Evolutionary conservation across 257 asterid genomes (phyloP).

Genomic region (Solanum piurae): DNA sequence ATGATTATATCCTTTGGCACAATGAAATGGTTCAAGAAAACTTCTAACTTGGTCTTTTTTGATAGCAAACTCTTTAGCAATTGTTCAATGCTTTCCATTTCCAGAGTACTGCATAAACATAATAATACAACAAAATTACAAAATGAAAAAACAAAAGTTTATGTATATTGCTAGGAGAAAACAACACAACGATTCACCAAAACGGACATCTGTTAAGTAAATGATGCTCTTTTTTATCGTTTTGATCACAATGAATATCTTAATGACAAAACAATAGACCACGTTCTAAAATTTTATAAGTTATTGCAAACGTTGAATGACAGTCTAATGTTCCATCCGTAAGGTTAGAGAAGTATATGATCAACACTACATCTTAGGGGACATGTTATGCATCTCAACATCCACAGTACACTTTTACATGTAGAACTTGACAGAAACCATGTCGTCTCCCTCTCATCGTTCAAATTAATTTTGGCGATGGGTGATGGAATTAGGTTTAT

Average conservation of each 20-base stretch:
- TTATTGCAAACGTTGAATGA: background rate
- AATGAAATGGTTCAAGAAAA: background rate
- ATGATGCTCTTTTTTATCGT: background rate
- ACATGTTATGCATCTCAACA: background rate
- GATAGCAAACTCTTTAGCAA: slow-evolving; percentile 5
- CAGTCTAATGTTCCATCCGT: background rate
- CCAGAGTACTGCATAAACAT: background rate
- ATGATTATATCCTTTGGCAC: background rate
- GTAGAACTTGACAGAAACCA: background rate
- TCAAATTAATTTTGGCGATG: background rate
- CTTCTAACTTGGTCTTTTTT: background rate
- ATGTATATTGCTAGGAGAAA: background rate
- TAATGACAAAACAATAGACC: background rate
- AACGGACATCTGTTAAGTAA: background rate
- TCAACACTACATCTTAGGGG: background rate
- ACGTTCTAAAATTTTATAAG: background rate
- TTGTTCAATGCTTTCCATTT: background rate
- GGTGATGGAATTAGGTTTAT: background rate
- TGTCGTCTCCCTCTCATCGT: background rate
- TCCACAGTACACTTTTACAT: background rate
- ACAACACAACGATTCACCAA: background rate
- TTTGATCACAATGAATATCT: background rate
- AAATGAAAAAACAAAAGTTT: background rate
- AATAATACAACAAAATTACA: background rate
- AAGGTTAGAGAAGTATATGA: background rate